phyloP scores from a whole-genome alignment of 192 early-diverging fungal species.

The Umbelopsis vinacea region DNA sequence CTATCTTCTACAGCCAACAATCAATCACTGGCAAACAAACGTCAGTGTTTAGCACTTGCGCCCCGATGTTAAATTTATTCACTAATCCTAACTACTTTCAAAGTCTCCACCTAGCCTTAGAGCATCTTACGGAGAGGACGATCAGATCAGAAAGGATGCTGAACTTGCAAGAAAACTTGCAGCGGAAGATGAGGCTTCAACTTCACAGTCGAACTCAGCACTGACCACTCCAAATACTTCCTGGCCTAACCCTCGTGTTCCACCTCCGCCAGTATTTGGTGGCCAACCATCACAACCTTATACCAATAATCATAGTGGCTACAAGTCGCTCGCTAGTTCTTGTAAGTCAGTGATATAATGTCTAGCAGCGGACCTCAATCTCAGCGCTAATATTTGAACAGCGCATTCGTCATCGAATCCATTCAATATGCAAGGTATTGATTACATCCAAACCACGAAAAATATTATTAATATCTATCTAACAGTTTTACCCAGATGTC shows the following conservation, averaged over 20 bases:
- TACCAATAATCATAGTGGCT: neutral
- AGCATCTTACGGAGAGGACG: neutral
- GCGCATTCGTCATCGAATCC: neutral
- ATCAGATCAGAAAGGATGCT: constrained; percentile 11
- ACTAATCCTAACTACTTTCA: neutral
- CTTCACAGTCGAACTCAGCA: neutral
- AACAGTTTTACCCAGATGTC: neutral
- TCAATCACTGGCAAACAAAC: neutral
- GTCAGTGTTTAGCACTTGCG: neutral
- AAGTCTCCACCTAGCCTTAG: neutral
- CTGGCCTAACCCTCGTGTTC: neutral
- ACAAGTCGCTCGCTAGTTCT: neutral
- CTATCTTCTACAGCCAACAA: neutral
- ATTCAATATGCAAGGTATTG: constrained; percentile 8
- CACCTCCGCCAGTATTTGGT: neutral
- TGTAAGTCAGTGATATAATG: neutral
- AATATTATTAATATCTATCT: neutral
- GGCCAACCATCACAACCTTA: neutral
- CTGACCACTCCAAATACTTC: neutral
- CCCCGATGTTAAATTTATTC: neutral
- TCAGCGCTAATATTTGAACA: neutral
- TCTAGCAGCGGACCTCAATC: neutral
- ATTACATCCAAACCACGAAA: neutral
- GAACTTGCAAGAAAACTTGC: constrained; percentile 7
- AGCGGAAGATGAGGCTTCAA: neutral